Percentiles rank a stretch among this genome's conserved stretches.
These are phyloP conservation scores for Echria macrotheca DNA, from an alignment of 495 filamentous ascomycete species.

Conservation along the genomic window DNA sequence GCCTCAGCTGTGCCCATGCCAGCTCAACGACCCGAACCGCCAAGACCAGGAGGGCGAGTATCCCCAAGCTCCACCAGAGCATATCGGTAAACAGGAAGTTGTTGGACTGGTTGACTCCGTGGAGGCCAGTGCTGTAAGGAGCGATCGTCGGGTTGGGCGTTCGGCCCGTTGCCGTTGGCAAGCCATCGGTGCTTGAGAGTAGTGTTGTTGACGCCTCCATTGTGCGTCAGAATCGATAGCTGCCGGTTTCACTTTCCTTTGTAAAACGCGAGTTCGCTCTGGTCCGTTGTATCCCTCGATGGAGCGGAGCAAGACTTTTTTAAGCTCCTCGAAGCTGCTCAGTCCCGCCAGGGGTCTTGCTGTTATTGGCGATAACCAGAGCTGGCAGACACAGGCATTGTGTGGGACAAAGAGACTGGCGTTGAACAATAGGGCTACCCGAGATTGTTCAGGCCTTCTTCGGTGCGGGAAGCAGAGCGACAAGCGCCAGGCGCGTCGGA, in stretches of 20 bases:
- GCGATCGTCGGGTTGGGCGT: slow-evolving; percentile 36
- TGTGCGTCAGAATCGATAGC: too few species aligned
- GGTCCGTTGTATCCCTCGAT: too few species aligned
- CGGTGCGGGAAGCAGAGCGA: too few species aligned
- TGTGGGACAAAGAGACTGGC: background rate
- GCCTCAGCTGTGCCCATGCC: slow-evolving; percentile 39
- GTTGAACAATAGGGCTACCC: slow-evolving; percentile 1
- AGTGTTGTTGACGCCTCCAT: too few species aligned
- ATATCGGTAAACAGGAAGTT: slow-evolving; percentile 44
- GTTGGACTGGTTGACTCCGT: slow-evolving; percentile 46
- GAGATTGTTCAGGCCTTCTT: too few species aligned
- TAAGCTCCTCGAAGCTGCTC: too few species aligned
- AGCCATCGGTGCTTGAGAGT: too few species aligned
- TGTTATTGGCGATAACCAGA: background rate
- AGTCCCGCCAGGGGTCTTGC: too few species aligned
- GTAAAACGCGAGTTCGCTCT: too few species aligned
- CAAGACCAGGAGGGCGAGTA: slow-evolving; percentile 41
- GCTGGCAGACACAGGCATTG: background rate
- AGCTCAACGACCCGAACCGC: slow-evolving; percentile 40
- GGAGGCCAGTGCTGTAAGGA: slow-evolving; percentile 42
- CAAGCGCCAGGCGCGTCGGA: too few species aligned
- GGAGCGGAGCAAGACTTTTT: too few species aligned
- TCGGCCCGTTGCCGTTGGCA: background rate
- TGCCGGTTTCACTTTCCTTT: too few species aligned
- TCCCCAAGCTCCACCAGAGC: slow-evolving; percentile 47